A percentile compares a stretch with the other conserved stretches of the same genome.
These are phyloP conservation scores for Carex kokanica DNA, from an alignment of 176 grass and related monocot genomes.

Conservation along the genomic window DNA sequence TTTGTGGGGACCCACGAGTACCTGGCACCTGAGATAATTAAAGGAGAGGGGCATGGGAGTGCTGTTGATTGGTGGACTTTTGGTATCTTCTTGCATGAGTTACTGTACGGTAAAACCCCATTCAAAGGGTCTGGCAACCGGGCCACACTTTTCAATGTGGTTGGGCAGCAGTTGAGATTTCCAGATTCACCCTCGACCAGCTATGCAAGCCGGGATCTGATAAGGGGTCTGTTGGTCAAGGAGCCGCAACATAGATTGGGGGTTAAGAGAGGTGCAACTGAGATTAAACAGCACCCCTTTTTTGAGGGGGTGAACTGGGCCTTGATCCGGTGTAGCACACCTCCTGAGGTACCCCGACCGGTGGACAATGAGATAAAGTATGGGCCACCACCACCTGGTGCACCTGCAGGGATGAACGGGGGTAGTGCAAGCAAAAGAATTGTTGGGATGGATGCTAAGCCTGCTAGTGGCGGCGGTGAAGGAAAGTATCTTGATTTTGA, in stretches of 20 bases:
- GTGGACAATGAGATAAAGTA: slow-evolving; percentile 63
- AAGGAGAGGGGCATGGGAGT: slow-evolving; percentile 93
- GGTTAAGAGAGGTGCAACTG: slow-evolving; percentile 78
- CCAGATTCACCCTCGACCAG: slow-evolving; percentile 72
- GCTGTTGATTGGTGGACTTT: slow-evolving; percentile 99
- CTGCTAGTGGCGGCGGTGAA: slow-evolving; percentile 39
- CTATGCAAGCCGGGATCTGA: slow-evolving; percentile 70
- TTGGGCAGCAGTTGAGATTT: slow-evolving; percentile 77
- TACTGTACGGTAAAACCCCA: slow-evolving; percentile 91
- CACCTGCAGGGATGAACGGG: background rate
- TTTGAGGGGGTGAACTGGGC: slow-evolving; percentile 98
- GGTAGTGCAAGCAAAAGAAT: slow-evolving; percentile 61
- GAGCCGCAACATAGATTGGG: slow-evolving; percentile 82
- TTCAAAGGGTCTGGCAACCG: slow-evolving; percentile 92
- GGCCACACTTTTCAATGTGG: slow-evolving; percentile 89
- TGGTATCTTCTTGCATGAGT: slow-evolving; percentile 81
- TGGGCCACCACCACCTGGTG: slow-evolving; percentile 24
- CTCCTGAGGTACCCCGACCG: slow-evolving; percentile 71
- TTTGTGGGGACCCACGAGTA: slow-evolving; percentile 95
- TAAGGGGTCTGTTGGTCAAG: slow-evolving; percentile 85
- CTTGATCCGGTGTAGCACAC: slow-evolving; percentile 82
- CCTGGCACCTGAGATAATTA: slow-evolving; percentile 88
- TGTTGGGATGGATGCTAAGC: slow-evolving; percentile 49
- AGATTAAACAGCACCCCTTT: slow-evolving; percentile 94
- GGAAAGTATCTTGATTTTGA: slow-evolving; percentile 95